Percentiles rank a stretch among this genome's conserved stretches.
These are phyloP conservation scores for Cyphellophora attinorum DNA, from an alignment of 2,329 filamentous ascomycete genomes.

Conservation along the genomic window DNA sequence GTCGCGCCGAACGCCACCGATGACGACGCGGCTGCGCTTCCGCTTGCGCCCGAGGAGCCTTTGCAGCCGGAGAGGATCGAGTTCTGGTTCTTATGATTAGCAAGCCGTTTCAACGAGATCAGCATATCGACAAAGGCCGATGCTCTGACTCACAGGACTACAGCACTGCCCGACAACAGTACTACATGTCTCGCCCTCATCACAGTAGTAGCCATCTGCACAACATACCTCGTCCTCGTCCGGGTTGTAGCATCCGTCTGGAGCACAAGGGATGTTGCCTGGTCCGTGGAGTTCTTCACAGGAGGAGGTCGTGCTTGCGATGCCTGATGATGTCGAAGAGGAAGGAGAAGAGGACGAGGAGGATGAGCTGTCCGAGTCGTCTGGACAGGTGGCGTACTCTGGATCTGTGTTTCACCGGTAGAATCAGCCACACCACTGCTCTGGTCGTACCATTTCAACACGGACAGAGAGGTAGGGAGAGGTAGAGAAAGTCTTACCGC, in stretches of 20 bases:
- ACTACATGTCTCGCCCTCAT: constrained; percentile 7
- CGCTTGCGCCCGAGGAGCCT: too few species aligned
- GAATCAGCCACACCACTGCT: too few species aligned
- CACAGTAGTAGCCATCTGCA: constrained; percentile 8
- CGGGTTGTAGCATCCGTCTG: constrained; percentile 11
- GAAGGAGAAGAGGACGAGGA: too few species aligned
- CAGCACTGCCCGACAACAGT: constrained; percentile 8
- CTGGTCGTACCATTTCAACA: background rate
- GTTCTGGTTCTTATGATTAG: too few species aligned
- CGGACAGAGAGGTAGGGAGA: background rate
- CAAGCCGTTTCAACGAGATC: too few species aligned
- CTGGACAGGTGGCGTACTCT: constrained; percentile 12
- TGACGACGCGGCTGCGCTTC: too few species aligned
- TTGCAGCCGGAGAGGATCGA: too few species aligned
- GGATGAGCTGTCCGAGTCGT: constrained; percentile 1
- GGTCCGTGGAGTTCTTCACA: constrained; percentile 1
- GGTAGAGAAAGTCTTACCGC: background rate
- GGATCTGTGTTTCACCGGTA: constrained; percentile 9
- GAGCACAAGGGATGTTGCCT: constrained; percentile 3
- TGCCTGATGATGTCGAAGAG: too few species aligned
- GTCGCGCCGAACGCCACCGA: too few species aligned
- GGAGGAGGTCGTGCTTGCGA: constrained; percentile 1
- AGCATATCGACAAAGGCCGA: too few species aligned
- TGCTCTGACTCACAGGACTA: constrained; percentile 4
- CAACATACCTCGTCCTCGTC: constrained; percentile 7